Evolutionary conservation across 2,329 filamentous ascomycete genomes (phyloP), one percentile per base, ranked within the genome.

Genomic region (Fusarium chlamydosporum): DNA sequence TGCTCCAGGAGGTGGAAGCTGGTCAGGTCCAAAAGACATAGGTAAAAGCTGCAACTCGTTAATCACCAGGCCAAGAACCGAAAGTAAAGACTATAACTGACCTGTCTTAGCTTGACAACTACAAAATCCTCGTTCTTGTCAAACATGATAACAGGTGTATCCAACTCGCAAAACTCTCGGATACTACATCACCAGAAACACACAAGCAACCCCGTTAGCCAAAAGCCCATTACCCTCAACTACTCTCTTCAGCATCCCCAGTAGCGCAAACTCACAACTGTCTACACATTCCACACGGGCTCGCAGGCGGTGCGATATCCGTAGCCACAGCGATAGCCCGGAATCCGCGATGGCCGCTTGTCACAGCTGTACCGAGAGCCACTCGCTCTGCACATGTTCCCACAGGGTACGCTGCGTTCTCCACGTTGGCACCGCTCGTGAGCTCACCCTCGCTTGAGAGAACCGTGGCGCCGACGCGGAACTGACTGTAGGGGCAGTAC

Each of bases 371-470:
- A 9, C 88, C 92, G 70, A 98, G 85, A 3, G 93, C 94, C n/a
- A 95, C 92, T 61, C 95, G 86, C 85, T 99, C 96, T 15, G 96
- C 96, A 79, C 96, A 98, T 4, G 92, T 96, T n/a, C 93, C 93
- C 7, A 97, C 94, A 0, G 96, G 95, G 77, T 97, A 98, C 29
- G 91, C 84, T 2, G 93, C 94, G 77, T 98, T 97, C 82, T 99
- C 96, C 65, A 98, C 89, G 77, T 97, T 97, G 67, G 92, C 94
- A 56, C 96, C 96, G 46, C 72, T 70, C 48, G 77, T 75, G 48
- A 77, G 65, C 52, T 72, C 68, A 4, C 85, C 86, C 31, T 84
- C 80, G 12, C 79, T 76, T 37, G 78, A 78, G 66, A 98, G 88
- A 64, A 98, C 81, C 34, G 92, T 90, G 50, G 92, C 91, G 67